Base-by-base conservation (phyloP, 2,329 filamentous ascomycete species). In the Aspergillus carbonarius region DNA sequence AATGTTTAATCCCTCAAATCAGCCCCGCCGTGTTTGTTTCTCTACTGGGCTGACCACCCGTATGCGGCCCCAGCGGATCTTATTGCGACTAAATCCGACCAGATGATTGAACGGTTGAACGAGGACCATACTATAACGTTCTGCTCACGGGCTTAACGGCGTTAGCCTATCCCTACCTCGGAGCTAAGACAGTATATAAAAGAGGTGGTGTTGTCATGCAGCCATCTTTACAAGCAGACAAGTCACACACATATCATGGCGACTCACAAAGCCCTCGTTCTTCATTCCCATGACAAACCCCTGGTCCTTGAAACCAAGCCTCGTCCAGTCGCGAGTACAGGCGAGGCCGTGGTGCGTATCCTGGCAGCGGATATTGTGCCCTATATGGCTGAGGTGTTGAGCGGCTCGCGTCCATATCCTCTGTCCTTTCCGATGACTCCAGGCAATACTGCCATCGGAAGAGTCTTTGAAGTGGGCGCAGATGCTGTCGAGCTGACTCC, bases 231-330 rank as follows among this genome's bases (percentile, higher is more conserved):
- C 6, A 27, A 27, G 7, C 25, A 27, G 1, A 27, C 25, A 27
- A 27, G 25, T 27, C 25, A 27, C 25, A 7, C 1, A 1, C 25
- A 27, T 25, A 25, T 6, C 25, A 54, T 54, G 51, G 25, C 51
- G n/a, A 54, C 51, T 13, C 51, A 54, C 17, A 54, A 49, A 48
- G 54, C 54, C 6, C 20, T 49, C 6, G 54, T 55, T 10, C 30
- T 55, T 23, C 23, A 55, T 35, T 32, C 54, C 5, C 40, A 23
- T 9, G 54, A 55, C 17, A 35, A 47, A 12, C 54, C 54, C 7
- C 44, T 55, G 1, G 17, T 39, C 20, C 42, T 55, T 15, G 42
- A 49, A 13, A 39, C 44, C 10, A 23, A 20, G 1, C 34, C 54
- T 17, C 34, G 50, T 18, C 44, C 46, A 1, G 46, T 34, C 5